Evolutionary conservation across 2,329 filamentous ascomycete species (phyloP), one percentile per base, ranked within the genome.

Genomic region (Penicillium freii): DNA sequence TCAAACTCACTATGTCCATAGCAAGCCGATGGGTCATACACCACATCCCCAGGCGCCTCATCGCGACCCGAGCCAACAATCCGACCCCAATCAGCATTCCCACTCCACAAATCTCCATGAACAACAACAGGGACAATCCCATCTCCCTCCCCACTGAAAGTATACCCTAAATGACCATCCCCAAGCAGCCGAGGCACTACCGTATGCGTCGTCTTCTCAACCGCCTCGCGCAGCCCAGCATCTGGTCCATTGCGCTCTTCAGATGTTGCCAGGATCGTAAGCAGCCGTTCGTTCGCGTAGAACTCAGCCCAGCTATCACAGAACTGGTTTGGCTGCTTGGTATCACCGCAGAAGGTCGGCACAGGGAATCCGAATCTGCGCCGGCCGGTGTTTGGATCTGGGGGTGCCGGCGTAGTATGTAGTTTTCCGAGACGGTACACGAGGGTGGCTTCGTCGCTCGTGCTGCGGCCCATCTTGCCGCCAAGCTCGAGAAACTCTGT

Each of bases 21-120:
- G 62, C 89, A 89, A 42, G 86, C 83, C 2, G 88, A 88, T 0
- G 92, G 86, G 70, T 97, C 93, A 69, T 87, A 97, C 1, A 96
- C 84, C 0, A 96, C 85, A 62, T 92, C 87, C 63, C 92, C 89
- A 0, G 80, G 75, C 1, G 78, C 81, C 0, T 81, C 74, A 29
- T 69, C 75, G 6, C 63, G 29, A 27, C 62, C 66, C 42, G 62
- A 75, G 0, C 77, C 75, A 4, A 78, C 78, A 51, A 96, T 87
- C 42, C 78, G 79, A 0, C 89, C 92, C 4, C 78, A 74, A 11
- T 85, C 84, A 49, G 89, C 85, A 73, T 97, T 97, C 0, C 93
- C 93, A 62, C 86, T 89, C 93, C 93, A 97, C n/a, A 97, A 74
- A 76, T 97, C 92, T 0, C 93, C 93, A 69, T 97, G 93, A 0